Conservation (phyloP, 1,284 basidiomycete species). For the Trametes pubescens region DNA sequence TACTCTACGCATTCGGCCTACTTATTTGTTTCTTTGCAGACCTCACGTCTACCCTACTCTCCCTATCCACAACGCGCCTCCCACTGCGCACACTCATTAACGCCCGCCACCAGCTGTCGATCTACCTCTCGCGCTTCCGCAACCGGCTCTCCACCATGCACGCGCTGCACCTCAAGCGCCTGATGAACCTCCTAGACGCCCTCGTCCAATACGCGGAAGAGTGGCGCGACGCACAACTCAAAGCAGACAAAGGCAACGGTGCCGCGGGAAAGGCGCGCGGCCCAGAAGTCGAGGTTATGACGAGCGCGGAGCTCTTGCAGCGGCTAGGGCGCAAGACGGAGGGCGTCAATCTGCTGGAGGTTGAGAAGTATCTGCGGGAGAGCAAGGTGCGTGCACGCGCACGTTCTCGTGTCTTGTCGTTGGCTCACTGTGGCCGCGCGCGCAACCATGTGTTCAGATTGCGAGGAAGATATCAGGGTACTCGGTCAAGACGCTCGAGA, state of each 20-base stretch:
- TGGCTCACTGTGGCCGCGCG: neutral
- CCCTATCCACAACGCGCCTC: slow-evolving; percentile 82
- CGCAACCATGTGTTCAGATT: slow-evolving; percentile 50
- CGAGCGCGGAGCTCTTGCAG: slow-evolving; percentile 69
- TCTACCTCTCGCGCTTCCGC: slow-evolving; percentile 84
- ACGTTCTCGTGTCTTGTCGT: no score
- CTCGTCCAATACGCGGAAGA: slow-evolving; percentile 66
- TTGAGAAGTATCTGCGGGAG: slow-evolving; percentile 84
- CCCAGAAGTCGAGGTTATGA: slow-evolving; percentile 62
- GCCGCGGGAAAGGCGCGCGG: neutral
- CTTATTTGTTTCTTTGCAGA: slow-evolving; percentile 53
- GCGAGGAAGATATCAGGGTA: slow-evolving; percentile 84
- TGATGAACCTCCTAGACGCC: slow-evolving; percentile 76
- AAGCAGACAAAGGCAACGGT: slow-evolving; percentile 14
- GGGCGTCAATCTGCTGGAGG: slow-evolving; percentile 83
- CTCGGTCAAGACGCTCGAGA: slow-evolving; percentile 71
- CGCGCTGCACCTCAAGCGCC: slow-evolving; percentile 81
- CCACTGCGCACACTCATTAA: slow-evolving; percentile 64
- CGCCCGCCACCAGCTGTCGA: slow-evolving; percentile 81
- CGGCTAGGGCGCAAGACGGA: slow-evolving; percentile 73
- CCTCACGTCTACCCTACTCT: slow-evolving; percentile 87
- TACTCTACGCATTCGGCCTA: neutral
- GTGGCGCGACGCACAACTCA: slow-evolving; percentile 47
- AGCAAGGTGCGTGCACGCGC: slow-evolving; percentile 73
- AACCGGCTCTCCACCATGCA: slow-evolving; percentile 79